Evolutionary conservation across 306 rosid genomes (phyloP).

Genomic region (Trichosanthes truncata): DNA sequence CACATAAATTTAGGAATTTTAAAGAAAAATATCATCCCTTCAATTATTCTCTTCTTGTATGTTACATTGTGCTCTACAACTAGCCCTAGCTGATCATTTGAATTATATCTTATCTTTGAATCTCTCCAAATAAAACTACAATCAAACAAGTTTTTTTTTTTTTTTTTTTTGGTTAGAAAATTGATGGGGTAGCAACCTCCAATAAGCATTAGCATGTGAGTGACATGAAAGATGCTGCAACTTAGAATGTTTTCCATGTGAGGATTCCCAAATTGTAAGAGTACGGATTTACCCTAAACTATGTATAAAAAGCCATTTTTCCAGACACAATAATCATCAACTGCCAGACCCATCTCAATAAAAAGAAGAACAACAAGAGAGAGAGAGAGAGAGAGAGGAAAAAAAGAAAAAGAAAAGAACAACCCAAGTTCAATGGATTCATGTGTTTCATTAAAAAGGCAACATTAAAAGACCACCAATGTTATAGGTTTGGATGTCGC

Average conservation of each 20-base stretch:
- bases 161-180: not conserved
- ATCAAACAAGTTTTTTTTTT: not conserved
- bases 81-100: not conserved
- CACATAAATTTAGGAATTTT: too few species aligned
- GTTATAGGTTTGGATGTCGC: not conserved
- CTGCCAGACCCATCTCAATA: not conserved
- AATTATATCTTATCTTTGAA: not conserved
- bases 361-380: conserved; percentile 25
- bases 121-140: not conserved
- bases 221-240: conserved; percentile 12
- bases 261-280: conserved; percentile 17
- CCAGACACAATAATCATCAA: conserved; percentile 18
- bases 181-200: not conserved
- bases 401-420: not conserved
- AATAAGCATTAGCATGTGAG: conserved; percentile 15
- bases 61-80: not conserved
- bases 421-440: not conserved
- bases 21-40: too few species aligned
- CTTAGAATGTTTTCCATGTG: conserved; percentile 30
- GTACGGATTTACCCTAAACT: conserved; percentile 9
- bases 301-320: not conserved
- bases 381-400: too few species aligned
- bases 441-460: not conserved
- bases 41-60: too few species aligned
- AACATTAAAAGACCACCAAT: not conserved